Evolutionary conservation across 805 yeast genomes (phyloP), one percentile per base, ranked within the genome.

Genomic region (Candida takata): DNA sequence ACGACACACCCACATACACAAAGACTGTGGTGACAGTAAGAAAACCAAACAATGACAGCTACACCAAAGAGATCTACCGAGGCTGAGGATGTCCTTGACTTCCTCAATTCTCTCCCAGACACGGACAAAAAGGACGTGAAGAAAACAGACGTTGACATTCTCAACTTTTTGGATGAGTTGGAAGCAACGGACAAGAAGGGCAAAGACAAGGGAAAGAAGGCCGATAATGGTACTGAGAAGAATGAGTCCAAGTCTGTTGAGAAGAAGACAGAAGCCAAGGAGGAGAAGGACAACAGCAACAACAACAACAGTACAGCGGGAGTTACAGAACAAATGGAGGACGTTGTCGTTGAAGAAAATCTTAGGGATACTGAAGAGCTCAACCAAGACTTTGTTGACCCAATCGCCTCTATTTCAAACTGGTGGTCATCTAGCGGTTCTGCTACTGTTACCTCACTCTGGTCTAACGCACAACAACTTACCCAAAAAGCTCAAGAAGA

Each of bases 351-450:
- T n/a, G n/a, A n/a, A n/a, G n/a, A n/a, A n/a, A n/a, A n/a, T n/a
- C n/a, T n/a, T n/a, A n/a, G n/a, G n/a, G n/a, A n/a, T n/a, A n/a
- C n/a, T n/a, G 19, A 20, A 9, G 41, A 35, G 18, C 38, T 29
- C 3, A 36, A 33, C 2, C 49, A 47, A 18, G 59, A 58, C 19
- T 48, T 58, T 7, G 57, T 67, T 41, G 86, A 79, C 49, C 86
- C 88, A 12, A 69, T 81, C 25, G 66, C 78, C 0, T 70, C 84
- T 2, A 60, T 82, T 33, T 67, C 86, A 4, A 74, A 68, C 26
- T 83, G 94, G 92, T 81, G 87, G 86, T 71, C 74, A 3, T 66
- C 67, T 2, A 77, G 77, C 29, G 88, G 88, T 0, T 75, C 86
- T 3, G 64, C 70, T 3, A 74, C 75, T 19, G 85, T 80, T 3